Conservation (phyloP, 306 rosid genomes). For the Cyclanthera cordifolia region DNA sequence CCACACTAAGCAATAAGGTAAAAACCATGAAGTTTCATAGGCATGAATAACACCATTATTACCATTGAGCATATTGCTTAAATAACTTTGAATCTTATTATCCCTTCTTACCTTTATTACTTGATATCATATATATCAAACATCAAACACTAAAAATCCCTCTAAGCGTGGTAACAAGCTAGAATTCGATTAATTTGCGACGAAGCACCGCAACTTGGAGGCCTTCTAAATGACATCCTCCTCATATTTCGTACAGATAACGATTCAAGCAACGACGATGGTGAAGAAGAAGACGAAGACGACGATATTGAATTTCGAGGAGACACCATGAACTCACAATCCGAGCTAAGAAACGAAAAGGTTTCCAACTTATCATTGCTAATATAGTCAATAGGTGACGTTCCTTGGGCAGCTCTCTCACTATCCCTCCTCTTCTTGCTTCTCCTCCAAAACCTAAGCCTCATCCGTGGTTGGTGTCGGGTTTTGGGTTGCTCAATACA, state of each 20-base stretch:
- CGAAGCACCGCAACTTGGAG: neutral
- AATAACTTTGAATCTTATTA: neutral
- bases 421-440: neutral
- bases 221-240: constrained; percentile 1
- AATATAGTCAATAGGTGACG: neutral
- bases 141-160: neutral
- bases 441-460: constrained; percentile 15
- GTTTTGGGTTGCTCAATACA: neutral
- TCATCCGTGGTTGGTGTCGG: neutral
- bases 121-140: neutral
- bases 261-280: neutral
- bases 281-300: neutral
- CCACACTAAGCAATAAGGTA: neutral
- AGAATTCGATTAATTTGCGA: neutral
- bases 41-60: neutral
- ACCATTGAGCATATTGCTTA: neutral
- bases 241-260: neutral
- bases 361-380: constrained; percentile 1
- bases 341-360: neutral
- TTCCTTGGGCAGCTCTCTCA: neutral
- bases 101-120: neutral
- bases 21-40: neutral
- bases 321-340: constrained; percentile 2
- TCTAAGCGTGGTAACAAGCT: neutral
- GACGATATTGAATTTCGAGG: neutral